phyloP scores from a whole-genome alignment of 129 eudicot species.

The Oenanthe sinensis region DNA sequence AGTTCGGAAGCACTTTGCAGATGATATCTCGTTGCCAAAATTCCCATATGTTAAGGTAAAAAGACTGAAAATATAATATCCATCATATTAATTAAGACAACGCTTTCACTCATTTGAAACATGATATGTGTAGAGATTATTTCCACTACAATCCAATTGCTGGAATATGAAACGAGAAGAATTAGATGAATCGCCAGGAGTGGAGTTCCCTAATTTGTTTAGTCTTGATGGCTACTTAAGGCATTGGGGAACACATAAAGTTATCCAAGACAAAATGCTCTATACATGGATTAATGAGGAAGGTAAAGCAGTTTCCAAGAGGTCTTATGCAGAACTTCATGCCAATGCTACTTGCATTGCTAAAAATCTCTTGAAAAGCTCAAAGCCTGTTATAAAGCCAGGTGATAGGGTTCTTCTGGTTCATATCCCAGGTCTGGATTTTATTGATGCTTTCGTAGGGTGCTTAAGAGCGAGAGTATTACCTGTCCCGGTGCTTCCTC shows the following conservation, averaged over 20 bases:
- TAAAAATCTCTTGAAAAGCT: conserved; percentile 53
- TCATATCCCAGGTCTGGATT: conserved; percentile 76
- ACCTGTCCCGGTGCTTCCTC: conserved; percentile 83
- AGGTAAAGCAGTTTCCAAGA: conserved; percentile 34
- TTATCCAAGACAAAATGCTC: conserved; percentile 46
- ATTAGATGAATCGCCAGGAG: conserved; percentile 45
- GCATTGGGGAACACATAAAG: conserved; percentile 71
- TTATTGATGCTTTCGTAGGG: conserved; percentile 76
- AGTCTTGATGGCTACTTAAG: conserved; percentile 67
- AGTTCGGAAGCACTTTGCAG: conserved; percentile 59
- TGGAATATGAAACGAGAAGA: conserved; percentile 39
- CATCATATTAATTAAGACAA: conserved; percentile 2
- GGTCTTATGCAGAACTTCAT: conserved; percentile 53
- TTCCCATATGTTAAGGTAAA: conserved; percentile 80
- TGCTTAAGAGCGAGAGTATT: conserved; percentile 68
- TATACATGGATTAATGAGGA: conserved; percentile 72
- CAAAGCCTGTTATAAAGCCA: conserved; percentile 52
- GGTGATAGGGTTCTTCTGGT: conserved; percentile 73
- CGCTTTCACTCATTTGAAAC: conserved; percentile 5
- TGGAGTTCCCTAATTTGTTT: conserved; percentile 50
- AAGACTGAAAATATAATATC: not conserved
- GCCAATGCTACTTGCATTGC: conserved; percentile 77
- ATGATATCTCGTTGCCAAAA: conserved; percentile 39
- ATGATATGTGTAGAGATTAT: conserved; percentile 51
- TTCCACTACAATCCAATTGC: conserved; percentile 35